These are phyloP conservation scores for Eutreptiella sp. DNA, from an alignment of 208 protist genomes.

Conservation along the genomic window DNA sequence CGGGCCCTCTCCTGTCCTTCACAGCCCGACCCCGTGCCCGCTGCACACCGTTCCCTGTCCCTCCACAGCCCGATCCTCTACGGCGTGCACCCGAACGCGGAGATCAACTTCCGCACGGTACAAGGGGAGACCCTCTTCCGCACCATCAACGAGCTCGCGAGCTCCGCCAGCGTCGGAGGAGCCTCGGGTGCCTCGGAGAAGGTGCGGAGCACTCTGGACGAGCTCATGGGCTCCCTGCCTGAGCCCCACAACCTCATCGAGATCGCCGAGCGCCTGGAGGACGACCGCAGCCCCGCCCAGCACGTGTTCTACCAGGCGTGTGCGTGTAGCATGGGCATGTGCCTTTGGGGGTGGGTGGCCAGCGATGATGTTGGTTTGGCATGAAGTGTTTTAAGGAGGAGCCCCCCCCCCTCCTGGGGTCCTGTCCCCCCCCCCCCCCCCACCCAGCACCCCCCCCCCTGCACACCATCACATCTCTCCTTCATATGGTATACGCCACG, in stretches of 20 bases:
- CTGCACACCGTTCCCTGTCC: too few relatives aligned
- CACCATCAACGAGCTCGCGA: slow-evolving; percentile 62
- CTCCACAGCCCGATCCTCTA: slow-evolving; percentile 54
- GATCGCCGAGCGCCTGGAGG: slow-evolving; percentile 37
- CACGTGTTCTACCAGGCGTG: slow-evolving; percentile 57
- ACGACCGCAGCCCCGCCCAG: slow-evolving; percentile 63
- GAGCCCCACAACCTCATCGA: slow-evolving; percentile 33
- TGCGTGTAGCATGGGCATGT: too few relatives aligned
- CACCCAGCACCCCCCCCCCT: too few relatives aligned
- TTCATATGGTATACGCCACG: too few relatives aligned
- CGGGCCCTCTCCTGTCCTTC: too few relatives aligned
- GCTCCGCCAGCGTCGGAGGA: slow-evolving; percentile 30
- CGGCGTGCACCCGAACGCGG: slow-evolving; percentile 80
- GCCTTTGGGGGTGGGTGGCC: too few relatives aligned
- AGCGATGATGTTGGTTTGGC: too few relatives aligned
- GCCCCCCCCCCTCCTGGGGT: too few relatives aligned
- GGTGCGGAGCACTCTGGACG: slow-evolving; percentile 16
- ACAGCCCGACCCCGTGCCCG: too few relatives aligned
- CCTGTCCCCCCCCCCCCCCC: too few relatives aligned
- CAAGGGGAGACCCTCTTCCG: slow-evolving; percentile 59
- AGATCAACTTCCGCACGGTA: slow-evolving; percentile 72
- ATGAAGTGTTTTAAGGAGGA: too few relatives aligned
- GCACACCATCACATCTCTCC: too few relatives aligned
- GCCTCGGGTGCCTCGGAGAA: slow-evolving; percentile 32
- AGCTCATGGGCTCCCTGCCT: slow-evolving; percentile 30